Evolutionary conservation across 768 basidiomycete genomes (phyloP), one percentile per base, ranked within the genome.

Genomic region (Glaciozyma martinii): DNA sequence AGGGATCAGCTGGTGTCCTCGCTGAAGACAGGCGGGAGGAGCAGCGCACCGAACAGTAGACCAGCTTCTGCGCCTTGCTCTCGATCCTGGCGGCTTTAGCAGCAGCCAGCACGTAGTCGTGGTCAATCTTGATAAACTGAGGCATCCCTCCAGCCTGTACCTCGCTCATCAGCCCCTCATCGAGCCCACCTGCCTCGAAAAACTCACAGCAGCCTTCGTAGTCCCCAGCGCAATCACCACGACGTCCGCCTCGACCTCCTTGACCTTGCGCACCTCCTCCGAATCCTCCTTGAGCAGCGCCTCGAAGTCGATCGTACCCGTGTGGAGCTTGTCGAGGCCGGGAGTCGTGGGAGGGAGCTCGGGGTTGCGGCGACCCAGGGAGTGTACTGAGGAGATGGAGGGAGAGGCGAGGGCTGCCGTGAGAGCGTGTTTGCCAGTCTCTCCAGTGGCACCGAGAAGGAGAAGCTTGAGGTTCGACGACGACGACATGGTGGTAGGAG

Each of bases 151-250:
- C 87, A 50, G 21, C 0, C 87, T 87, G 23, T 40, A 63, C n/a
- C 43, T 77, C 82, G 65, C 67, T 88, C 84, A 86, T 84, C 21
- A 47, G 46, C 9, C 9, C 21, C 49, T 15, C n/a, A 6, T 75
- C 85, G 78, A 71, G 89, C 89, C 62, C 90, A 88, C 78, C 83
- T 86, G 73, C 85, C 84, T 80, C 80, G 43, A 82, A 1, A 81
- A 81, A 67, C 85, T 81, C 0, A 87, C 88, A 21, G 40, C 64
- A 21, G 80, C 81, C 30, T 77, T 79, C 18, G 83, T 84, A 25
- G 88, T 89, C 12, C 88, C 89, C 13, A 90, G 75, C 3, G 86
- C 80, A 66, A 90, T 83, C 72, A 84, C 86, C 0, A 90, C 84
- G 27, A 86, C 84, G 75, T 89, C 87, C 84, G 88, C 52, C 81